phyloP scores from a whole-genome alignment of 306 rosid species.

The Glycyrrhiza uralensis region DNA sequence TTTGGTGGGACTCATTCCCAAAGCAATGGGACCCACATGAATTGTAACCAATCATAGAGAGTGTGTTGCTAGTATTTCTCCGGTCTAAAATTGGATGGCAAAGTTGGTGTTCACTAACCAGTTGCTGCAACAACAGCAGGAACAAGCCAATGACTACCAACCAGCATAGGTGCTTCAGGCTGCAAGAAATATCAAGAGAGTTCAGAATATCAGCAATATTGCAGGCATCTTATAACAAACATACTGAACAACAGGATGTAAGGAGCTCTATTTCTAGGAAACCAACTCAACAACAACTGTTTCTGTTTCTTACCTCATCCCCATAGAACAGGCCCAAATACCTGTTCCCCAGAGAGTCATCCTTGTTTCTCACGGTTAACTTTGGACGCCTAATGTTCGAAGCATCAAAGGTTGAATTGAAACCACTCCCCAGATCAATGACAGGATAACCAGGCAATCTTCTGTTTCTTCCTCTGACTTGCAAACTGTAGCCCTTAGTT shows the following conservation, averaged over 20 bases:
- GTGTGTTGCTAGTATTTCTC: too few species aligned
- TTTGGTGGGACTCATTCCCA: too few species aligned
- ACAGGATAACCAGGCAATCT: conserved; percentile 76
- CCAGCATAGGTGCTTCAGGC: conserved; percentile 73
- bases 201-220: conserved; percentile 29
- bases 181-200: conserved; percentile 40
- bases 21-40: too few species aligned
- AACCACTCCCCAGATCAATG: conserved; percentile 62
- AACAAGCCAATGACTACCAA: conserved; percentile 72
- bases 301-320: conserved; percentile 70
- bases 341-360: conserved; percentile 50
- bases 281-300: background rate
- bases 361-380: conserved; percentile 28
- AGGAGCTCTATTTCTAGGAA: background rate
- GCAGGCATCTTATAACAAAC: background rate
- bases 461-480: conserved; percentile 81
- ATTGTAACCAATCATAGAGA: too few species aligned
- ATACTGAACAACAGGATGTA: background rate
- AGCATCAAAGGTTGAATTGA: conserved; percentile 46
- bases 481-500: conserved; percentile 74
- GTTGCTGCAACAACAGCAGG: conserved; percentile 62
- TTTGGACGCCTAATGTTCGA: conserved; percentile 29
- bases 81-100: background rate
- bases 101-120: conserved; percentile 50
- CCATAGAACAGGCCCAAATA: conserved; percentile 70